Evolutionary conservation across 495 filamentous ascomycete species (phyloP).

Genomic region (Podospora sp.): DNA sequence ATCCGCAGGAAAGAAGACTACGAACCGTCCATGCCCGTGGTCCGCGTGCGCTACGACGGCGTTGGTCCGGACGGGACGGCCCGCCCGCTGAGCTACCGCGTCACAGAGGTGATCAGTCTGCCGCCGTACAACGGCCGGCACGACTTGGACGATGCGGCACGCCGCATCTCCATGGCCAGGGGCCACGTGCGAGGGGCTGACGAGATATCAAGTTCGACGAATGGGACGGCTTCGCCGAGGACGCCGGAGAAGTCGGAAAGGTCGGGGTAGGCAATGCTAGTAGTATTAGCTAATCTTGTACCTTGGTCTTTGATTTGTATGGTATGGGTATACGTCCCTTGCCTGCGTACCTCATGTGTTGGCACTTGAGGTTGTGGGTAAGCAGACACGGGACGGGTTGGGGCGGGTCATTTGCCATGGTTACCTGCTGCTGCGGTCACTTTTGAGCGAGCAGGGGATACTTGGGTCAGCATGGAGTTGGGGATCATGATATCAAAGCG

Average conservation of each 20-base stretch:
- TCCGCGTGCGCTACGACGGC: constrained; percentile 29
- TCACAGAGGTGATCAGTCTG: constrained; percentile 16
- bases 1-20: constrained; percentile 24
- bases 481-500: constrained; percentile 15
- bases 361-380: neutral
- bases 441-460: neutral
- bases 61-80: constrained; percentile 29
- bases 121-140: constrained; percentile 14
- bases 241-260: constrained; percentile 1
- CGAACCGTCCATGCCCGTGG: constrained; percentile 4
- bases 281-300: too few relatives aligned
- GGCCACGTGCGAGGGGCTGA: neutral
- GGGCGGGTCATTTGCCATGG: neutral
- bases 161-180: neutral
- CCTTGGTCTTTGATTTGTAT: too few relatives aligned
- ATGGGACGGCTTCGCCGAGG: constrained; percentile 7
- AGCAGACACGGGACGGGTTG: neutral
- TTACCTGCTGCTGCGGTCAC: neutral
- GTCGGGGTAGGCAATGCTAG: neutral
- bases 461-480: constrained; percentile 11
- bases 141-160: neutral
- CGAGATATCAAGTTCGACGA: constrained; percentile 4
- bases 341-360: neutral
- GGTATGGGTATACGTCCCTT: too few relatives aligned
- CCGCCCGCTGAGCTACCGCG: constrained; percentile 20